A percentile compares a stretch with the other conserved stretches of the same genome.
phyloP scores from a whole-genome alignment of 495 filamentous ascomycete genomes.

The Penicillium waksmanii region DNA sequence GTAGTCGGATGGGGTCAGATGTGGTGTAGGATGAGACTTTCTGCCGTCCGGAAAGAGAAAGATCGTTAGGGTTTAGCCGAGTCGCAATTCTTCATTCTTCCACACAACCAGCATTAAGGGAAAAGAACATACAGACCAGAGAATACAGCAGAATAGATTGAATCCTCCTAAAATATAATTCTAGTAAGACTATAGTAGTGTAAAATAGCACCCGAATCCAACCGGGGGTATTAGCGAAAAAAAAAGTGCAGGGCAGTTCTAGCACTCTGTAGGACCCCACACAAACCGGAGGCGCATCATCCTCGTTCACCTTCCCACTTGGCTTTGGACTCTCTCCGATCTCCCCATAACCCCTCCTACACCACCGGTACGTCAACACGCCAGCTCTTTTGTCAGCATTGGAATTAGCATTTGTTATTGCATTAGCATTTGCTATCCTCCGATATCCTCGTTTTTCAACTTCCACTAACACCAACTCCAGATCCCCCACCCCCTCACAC shows the following conservation, averaged over 20 bases:
- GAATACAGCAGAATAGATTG: no score
- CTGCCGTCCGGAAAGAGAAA: neutral
- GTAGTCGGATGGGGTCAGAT: no score
- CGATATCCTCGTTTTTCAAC: neutral
- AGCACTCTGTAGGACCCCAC: conserved; percentile 21
- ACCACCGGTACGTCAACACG: conserved; percentile 7
- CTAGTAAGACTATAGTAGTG: no score
- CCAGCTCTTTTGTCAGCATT: no score
- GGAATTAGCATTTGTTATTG: neutral
- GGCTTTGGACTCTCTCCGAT: conserved; percentile 10
- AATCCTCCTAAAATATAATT: no score
- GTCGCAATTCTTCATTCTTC: neutral
- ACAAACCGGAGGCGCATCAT: conserved; percentile 30
- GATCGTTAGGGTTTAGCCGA: conserved; percentile 1
- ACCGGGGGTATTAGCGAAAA: conserved; percentile 9
- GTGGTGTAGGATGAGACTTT: no score
- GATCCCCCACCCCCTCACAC: conserved; percentile 30
- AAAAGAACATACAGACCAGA: neutral
- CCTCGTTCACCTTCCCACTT: conserved; percentile 11
- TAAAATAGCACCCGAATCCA: no score
- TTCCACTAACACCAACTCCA: conserved; percentile 17
- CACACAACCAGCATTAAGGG: neutral
- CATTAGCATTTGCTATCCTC: neutral
- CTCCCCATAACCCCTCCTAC: conserved; percentile 13
- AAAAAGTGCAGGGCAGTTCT: neutral